These are phyloP conservation scores for Russula sp. DNA, from an alignment of 768 basidiomycete genomes.

Conservation along the genomic window DNA sequence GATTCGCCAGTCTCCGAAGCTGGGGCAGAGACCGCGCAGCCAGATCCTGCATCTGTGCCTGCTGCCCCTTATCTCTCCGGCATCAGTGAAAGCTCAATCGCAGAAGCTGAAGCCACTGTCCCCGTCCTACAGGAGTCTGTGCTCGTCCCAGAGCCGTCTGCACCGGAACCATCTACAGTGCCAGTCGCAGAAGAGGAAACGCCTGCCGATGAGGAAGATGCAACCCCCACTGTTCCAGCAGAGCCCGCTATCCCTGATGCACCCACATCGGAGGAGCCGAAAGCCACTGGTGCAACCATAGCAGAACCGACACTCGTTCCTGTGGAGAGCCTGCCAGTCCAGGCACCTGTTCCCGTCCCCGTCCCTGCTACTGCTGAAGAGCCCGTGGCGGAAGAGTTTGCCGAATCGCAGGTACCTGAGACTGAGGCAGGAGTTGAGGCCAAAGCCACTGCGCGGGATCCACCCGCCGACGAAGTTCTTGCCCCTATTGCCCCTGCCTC, in stretches of 20 bases:
- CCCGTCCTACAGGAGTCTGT: conserved; percentile 1
- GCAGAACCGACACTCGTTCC: neutral
- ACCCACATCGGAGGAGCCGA: neutral
- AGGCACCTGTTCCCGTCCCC: neutral
- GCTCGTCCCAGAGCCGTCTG: too few relatives aligned
- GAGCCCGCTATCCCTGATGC: neutral
- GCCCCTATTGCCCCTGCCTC: neutral
- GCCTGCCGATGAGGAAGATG: neutral
- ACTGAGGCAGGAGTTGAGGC: neutral
- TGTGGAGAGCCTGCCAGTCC: too few relatives aligned
- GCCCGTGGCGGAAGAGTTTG: neutral
- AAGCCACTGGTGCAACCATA: neutral
- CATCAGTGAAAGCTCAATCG: conserved; percentile 18
- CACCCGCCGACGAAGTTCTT: neutral
- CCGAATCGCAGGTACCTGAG: neutral
- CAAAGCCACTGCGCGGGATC: neutral
- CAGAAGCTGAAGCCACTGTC: conserved; percentile 25
- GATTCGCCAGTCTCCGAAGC: conserved; percentile 3
- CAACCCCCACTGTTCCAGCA: neutral
- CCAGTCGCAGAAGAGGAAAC: neutral
- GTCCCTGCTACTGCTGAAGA: neutral
- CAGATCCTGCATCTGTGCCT: neutral
- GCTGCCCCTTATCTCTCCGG: neutral
- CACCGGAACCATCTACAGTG: neutral
- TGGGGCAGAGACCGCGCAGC: conserved; percentile 1